phyloP scores from a whole-genome alignment of 2,329 filamentous ascomycete genomes.

The Colletotrichum tamarilloi region DNA sequence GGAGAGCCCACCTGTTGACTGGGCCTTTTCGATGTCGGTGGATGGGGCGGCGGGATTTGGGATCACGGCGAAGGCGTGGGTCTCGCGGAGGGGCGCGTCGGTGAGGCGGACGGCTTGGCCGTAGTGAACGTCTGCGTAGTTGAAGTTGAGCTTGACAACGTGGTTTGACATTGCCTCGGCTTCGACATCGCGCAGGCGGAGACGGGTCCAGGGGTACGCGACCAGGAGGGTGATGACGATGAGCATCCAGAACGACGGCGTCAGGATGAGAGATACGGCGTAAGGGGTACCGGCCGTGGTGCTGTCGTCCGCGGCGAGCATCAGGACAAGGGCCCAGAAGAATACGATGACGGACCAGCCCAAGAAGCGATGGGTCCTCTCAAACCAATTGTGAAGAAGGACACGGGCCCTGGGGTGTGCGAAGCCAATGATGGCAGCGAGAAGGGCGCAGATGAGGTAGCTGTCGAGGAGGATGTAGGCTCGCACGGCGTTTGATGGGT shows the following conservation, averaged over 20 bases:
- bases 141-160: constrained; percentile 77
- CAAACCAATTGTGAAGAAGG: constrained; percentile 75
- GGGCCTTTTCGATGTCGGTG: constrained; percentile 32
- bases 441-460: constrained; percentile 67
- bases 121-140: constrained; percentile 68
- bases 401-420: constrained; percentile 73
- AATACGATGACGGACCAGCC: constrained; percentile 76
- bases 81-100: constrained; percentile 73
- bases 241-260: constrained; percentile 74
- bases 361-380: constrained; percentile 76
- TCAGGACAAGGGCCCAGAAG: constrained; percentile 68
- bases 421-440: constrained; percentile 69
- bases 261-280: constrained; percentile 49
- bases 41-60: constrained; percentile 58
- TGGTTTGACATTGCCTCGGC: constrained; percentile 77
- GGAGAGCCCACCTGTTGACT: constrained; percentile 29
- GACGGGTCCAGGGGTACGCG: constrained; percentile 77
- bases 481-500: constrained; percentile 53
- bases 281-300: constrained; percentile 47
- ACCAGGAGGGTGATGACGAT: constrained; percentile 72
- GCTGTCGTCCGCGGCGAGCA: constrained; percentile 64
- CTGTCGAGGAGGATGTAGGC: constrained; percentile 55
- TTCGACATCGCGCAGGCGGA: constrained; percentile 74
- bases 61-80: constrained; percentile 82
- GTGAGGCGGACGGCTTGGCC: constrained; percentile 70